phyloP scores from a whole-genome alignment of 495 filamentous ascomycete species.

The Thermochaetoides thermophila region DNA sequence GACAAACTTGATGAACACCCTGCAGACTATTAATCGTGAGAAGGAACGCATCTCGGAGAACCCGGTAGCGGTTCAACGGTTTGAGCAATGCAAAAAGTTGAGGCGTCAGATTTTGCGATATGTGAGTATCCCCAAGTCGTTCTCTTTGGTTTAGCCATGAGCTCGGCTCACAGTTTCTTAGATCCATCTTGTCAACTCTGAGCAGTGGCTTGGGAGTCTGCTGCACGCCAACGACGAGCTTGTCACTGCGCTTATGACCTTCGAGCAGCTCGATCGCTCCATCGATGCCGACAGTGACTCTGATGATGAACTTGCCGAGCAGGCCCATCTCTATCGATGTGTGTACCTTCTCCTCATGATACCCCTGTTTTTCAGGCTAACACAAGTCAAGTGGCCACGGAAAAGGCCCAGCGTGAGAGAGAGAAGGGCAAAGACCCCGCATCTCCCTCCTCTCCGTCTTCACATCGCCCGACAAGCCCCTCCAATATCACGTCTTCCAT shows the following conservation, averaged over 20 bases:
- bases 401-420: too few relatives aligned
- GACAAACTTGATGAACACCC: slow-evolving; percentile 77
- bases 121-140: slow-evolving; percentile 30
- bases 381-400: slow-evolving; percentile 28
- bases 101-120: slow-evolving; percentile 77
- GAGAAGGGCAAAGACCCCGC: slow-evolving; percentile 32
- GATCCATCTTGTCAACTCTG: slow-evolving; percentile 72
- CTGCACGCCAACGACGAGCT: slow-evolving; percentile 77
- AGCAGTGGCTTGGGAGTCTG: slow-evolving; percentile 64
- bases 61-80: slow-evolving; percentile 53
- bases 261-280: slow-evolving; percentile 86
- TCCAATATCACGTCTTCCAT: slow-evolving; percentile 22
- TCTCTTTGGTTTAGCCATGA: neutral
- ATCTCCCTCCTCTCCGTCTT: slow-evolving; percentile 25
- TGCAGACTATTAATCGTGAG: slow-evolving; percentile 87
- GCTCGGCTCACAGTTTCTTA: slow-evolving; percentile 9
- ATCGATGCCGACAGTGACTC: slow-evolving; percentile 95
- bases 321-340: slow-evolving; percentile 40
- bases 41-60: slow-evolving; percentile 78
- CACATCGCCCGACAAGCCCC: too few relatives aligned
- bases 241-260: slow-evolving; percentile 84
- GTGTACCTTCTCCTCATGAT: slow-evolving; percentile 3
- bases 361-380: neutral
- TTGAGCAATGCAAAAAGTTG: slow-evolving; percentile 74
- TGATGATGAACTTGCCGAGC: slow-evolving; percentile 49